Base-by-base conservation (phyloP, 2,329 filamentous ascomycete genomes). In the Zymoseptoria ardabiliae region DNA sequence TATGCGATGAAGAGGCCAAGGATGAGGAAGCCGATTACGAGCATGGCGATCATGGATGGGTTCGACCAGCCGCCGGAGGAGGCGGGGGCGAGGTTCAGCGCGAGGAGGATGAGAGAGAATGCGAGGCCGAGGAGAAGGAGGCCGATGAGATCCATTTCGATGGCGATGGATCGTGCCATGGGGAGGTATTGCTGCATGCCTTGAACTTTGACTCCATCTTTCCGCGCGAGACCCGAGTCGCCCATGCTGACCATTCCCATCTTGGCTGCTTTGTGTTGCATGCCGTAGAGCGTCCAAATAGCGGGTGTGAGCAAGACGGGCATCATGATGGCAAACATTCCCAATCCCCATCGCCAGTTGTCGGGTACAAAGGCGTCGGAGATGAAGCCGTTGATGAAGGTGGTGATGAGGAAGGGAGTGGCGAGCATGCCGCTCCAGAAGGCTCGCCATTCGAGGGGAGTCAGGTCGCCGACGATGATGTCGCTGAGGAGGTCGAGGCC, bases 331-430 rank as follows among this genome's bases (percentile, higher is more conserved):
- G 67, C 67, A 50, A 68, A 68, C 65, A 69, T 69, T 28, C 65
- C 67, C 4, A 68, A 53, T 13, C 67, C 67, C 67, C 66, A 68
- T 7, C 66, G 58, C 66, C 67, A 69, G 50, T 76, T 64, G 22
- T 75, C 73, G 4, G 66, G 63, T 6, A 70, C 62, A 48, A 77
- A 75, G 19, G 63, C 72, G 5, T 77, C 72, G 3, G 71, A 71
- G 19, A 79, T 78, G 65, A 76, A 76, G 1, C 75, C 76, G 23
- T 75, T 76, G 63, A 78, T 62, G 20, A 73, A 73, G 0, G 73
- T 70, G 0, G 75, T 79, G 41, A 79, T 65, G 23, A 77, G 63
- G 59, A 78, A 78, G 0, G 70, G 70, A 5, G 60, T 54, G 7
- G 55, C 60, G 1, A 69, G 59, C 55, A 68, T 57, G 3, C 53